Conservation (phyloP, 148 eudicot genomes). For the Vaccinium macrocarpon region DNA sequence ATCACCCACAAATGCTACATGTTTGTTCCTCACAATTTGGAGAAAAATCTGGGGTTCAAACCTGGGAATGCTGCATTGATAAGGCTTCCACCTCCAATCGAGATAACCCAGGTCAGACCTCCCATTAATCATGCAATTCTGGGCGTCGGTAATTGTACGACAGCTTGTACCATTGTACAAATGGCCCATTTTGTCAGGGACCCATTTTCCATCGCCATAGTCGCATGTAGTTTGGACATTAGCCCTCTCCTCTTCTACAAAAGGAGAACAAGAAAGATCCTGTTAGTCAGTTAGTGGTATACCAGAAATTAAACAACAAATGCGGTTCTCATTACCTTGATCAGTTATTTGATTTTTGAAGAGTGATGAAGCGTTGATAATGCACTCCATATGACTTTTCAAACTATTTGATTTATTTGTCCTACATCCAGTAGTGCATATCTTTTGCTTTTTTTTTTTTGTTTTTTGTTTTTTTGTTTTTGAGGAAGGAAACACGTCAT, state of each 20-base stretch:
- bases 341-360: too few relatives aligned
- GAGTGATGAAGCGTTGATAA: too few relatives aligned
- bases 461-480: too few relatives aligned
- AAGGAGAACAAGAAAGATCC: neutral
- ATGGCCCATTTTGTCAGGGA: conserved; percentile 46
- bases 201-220: conserved; percentile 40
- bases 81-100: conserved; percentile 81
- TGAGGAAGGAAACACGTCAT: too few relatives aligned
- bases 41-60: conserved; percentile 71
- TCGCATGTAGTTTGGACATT: neutral
- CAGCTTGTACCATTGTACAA: conserved; percentile 76
- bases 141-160: conserved; percentile 69
- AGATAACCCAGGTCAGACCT: conserved; percentile 72
- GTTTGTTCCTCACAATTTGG: conserved; percentile 45
- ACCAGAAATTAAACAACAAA: neutral
- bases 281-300: neutral
- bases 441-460: too few relatives aligned
- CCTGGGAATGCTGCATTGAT: conserved; percentile 55
- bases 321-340: too few relatives aligned
- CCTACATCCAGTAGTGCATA: too few relatives aligned
- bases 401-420: too few relatives aligned
- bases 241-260: neutral
- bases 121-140: conserved; percentile 78
- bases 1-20: conserved; percentile 93
- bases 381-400: too few relatives aligned